Evolutionary conservation across 2,329 filamentous ascomycete genomes (phyloP), one percentile per base, ranked within the genome.

Genomic region (Colletotrichum shisoi): DNA sequence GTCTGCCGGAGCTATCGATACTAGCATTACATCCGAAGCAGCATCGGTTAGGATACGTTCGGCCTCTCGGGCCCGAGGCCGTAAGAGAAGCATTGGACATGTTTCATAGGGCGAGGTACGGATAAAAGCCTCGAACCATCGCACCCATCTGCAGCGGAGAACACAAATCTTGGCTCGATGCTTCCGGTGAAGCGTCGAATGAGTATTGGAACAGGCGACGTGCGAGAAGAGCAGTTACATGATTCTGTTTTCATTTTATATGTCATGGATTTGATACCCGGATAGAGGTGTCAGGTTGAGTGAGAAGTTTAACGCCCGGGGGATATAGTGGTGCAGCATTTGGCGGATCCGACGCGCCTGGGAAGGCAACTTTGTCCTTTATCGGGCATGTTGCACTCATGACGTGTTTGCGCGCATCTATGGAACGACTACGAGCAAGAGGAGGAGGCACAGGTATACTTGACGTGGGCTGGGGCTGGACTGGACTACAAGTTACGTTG

Each of bases 191-290:
- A 27, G 21, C 27, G 11, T 31, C 17, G 19, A 51, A 24, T 37
- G 60, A 12, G 40, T n/a, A 44, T 44, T 57, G 64, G 42, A 9
- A 49, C 17, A 15, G 21, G n/a, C 24, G 12, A 37, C 2, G 17
- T 15, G 44, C 13, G 49, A 21, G 24, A 45, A 31, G 34, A 27
- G 34, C 39, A 39, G 34, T 24, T 57, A 39, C 54, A 66, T 57
- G 7, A 27, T 31, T 34, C 31, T 9, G 8, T 34, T 34, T 34
- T 9, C n/a, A n/a, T 34, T 34, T 3, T 34, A 9, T 34, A 57
- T 66, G 39, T 49, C 51, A 34, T 57, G 44, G 65, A 54, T 27
- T 64, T 67, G 64, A 68, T 68, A 68, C 66, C 66, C 66, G 57
- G 63, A 57, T 62, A 67, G 66, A 67, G 42, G 58, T 37, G 58